phyloP scores from a whole-genome alignment of 2,329 filamentous ascomycete genomes.

The Pestalotiopsis sp. region DNA sequence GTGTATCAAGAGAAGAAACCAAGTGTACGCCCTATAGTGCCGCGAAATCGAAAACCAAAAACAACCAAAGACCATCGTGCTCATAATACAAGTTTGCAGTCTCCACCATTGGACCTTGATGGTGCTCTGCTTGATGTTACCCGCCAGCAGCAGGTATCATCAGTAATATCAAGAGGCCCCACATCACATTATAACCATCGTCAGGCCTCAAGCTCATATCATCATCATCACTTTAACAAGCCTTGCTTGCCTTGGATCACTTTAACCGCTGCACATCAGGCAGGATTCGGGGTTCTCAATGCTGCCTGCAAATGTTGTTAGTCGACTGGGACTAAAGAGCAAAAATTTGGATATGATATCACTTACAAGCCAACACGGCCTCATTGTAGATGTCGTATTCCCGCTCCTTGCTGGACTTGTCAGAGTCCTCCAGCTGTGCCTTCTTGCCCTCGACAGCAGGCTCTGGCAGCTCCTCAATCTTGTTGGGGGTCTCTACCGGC shows the following conservation, averaged over 20 bases:
- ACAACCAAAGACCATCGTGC: not conserved
- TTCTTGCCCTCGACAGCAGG: constrained; percentile 55
- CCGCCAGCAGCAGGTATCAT: constrained; percentile 1
- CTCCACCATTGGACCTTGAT: not conserved
- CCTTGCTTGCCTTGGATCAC: not conserved
- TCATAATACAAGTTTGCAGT: constrained; percentile 9
- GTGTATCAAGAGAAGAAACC: not conserved
- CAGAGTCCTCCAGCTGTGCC: constrained; percentile 73
- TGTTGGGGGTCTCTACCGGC: constrained; percentile 58
- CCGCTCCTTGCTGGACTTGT: constrained; percentile 70
- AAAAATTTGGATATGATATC: not conserved
- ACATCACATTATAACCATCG: constrained; percentile 11
- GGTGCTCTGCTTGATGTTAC: constrained; percentile 3
- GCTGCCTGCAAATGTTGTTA: constrained; percentile 63
- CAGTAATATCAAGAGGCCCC: constrained; percentile 7
- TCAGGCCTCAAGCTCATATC: constrained; percentile 12
- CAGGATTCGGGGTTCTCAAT: constrained; percentile 97
- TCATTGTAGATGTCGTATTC: constrained; percentile 96
- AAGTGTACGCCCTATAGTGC: not conserved
- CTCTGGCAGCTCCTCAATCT: constrained; percentile 67
- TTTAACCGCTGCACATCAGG: constrained; percentile 93
- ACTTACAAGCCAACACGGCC: constrained; percentile 83
- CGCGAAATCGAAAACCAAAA: not conserved
- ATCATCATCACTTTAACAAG: constrained; percentile 2
- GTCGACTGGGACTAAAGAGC: constrained; percentile 12